Percentiles rank a stretch among this genome's conserved stretches.
These are phyloP conservation scores for Rubroshorea leprosula DNA, from an alignment of 345 rosid species.

Conservation along the genomic window DNA sequence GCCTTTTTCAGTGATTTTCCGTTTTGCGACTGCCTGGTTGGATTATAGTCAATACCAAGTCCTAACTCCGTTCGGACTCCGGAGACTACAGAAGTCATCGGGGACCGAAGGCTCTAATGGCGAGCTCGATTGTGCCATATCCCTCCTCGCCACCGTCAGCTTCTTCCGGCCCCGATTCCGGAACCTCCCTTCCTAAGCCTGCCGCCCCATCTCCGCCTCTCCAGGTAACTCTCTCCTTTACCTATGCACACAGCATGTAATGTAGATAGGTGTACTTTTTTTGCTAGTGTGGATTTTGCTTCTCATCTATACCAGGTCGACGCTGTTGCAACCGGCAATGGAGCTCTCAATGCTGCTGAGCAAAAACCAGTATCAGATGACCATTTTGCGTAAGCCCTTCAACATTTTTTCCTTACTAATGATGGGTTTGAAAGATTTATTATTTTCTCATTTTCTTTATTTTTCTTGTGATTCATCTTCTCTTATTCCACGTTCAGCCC, in stretches of 20 bases:
- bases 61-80: too few relatives aligned
- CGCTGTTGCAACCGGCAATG: conserved; percentile 7
- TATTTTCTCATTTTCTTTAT: too few relatives aligned
- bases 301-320: conserved; percentile 8
- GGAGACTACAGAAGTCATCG: too few relatives aligned
- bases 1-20: too few relatives aligned
- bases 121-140: conserved; percentile 7
- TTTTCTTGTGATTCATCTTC: neutral
- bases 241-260: neutral
- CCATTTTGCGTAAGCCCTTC: conserved; percentile 23
- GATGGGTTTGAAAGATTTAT: too few relatives aligned
- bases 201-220: conserved; percentile 6
- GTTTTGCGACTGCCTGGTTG: too few relatives aligned
- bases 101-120: conserved; percentile 11
- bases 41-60: too few relatives aligned
- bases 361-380: conserved; percentile 11
- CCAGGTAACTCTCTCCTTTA: neutral
- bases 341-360: conserved; percentile 17
- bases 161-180: conserved; percentile 11
- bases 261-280: neutral
- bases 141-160: conserved; percentile 11
- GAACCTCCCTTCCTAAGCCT: conserved; percentile 1
- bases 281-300: neutral
- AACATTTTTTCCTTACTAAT: neutral
- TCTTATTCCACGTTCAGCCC: too few relatives aligned